phyloP scores from a whole-genome alignment of 176 grass and related monocot species.

The Oryza glumipatula region DNA sequence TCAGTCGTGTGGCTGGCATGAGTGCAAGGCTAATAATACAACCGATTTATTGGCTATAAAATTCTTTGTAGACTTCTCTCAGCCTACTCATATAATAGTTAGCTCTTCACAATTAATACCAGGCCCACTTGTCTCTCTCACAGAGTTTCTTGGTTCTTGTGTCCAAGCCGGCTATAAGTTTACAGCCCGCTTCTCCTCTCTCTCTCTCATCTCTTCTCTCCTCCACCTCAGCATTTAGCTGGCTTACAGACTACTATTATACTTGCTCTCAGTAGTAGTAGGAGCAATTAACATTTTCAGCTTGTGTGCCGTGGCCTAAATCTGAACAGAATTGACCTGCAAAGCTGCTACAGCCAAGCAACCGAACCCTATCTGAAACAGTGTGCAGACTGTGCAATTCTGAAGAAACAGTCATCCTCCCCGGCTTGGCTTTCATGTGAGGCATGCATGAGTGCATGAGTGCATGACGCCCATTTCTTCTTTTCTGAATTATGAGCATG shows the following conservation, averaged over 20 bases:
- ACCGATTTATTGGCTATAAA: too few relatives aligned
- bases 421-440: neutral
- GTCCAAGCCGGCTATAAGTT: too few relatives aligned
- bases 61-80: too few relatives aligned
- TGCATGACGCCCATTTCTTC: neutral
- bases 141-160: too few relatives aligned
- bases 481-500: neutral
- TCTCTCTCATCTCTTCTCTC: too few relatives aligned
- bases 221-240: too few relatives aligned
- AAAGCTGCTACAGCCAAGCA: neutral
- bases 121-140: too few relatives aligned
- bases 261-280: neutral
- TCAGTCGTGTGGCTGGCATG: neutral
- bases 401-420: neutral
- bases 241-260: too few relatives aligned
- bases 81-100: too few relatives aligned
- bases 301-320: neutral
- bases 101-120: too few relatives aligned
- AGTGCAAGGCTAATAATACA: neutral
- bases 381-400: neutral
- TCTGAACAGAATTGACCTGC: conserved; percentile 3
- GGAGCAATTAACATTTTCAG: neutral
- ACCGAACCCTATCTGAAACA: neutral
- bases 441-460: neutral
- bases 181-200: too few relatives aligned